A percentile compares a stretch with the other conserved stretches of the same genome.
phyloP scores from a whole-genome alignment of 2,329 filamentous ascomycete species.

The Emericellopsis atlantica region DNA sequence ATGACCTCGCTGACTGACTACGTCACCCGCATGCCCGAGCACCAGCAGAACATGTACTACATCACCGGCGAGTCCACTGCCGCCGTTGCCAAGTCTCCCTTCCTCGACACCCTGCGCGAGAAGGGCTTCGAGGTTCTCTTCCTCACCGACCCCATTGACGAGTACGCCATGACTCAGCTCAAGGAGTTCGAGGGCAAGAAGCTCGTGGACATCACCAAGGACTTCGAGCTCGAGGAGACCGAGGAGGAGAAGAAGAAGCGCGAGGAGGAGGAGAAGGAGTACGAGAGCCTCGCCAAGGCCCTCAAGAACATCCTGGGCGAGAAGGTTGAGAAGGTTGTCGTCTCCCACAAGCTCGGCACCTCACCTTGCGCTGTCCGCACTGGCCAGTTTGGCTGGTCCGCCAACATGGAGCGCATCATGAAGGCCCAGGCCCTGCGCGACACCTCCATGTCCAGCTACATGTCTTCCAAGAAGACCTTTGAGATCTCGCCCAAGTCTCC shows the following conservation, averaged over 20 bases:
- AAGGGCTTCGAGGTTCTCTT: constrained; percentile 99
- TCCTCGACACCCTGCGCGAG: constrained; percentile 96
- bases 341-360: constrained; percentile 91
- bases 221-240: constrained; percentile 99
- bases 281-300: constrained; percentile 83
- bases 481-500: constrained; percentile 98
- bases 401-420: constrained; percentile 99
- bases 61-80: constrained; percentile 99
- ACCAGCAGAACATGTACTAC: constrained; percentile 99
- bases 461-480: constrained; percentile 99
- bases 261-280: constrained; percentile 98
- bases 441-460: constrained; percentile 99
- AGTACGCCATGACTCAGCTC: constrained; percentile 98
- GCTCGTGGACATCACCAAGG: constrained; percentile 99
- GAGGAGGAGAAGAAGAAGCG: constrained; percentile 97
- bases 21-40: constrained; percentile 97
- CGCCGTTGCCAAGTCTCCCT: constrained; percentile 94
- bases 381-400: constrained; percentile 98
- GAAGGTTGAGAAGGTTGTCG: constrained; percentile 99
- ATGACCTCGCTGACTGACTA: constrained; percentile 92
- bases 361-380: constrained; percentile 98
- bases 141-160: constrained; percentile 97
- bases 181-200: constrained; percentile 99
- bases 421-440: constrained; percentile 99
- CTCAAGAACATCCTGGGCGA: constrained; percentile 99